Base-by-base conservation (phyloP, 495 filamentous ascomycete genomes). In the Lindgomyces ingoldianus region DNA sequence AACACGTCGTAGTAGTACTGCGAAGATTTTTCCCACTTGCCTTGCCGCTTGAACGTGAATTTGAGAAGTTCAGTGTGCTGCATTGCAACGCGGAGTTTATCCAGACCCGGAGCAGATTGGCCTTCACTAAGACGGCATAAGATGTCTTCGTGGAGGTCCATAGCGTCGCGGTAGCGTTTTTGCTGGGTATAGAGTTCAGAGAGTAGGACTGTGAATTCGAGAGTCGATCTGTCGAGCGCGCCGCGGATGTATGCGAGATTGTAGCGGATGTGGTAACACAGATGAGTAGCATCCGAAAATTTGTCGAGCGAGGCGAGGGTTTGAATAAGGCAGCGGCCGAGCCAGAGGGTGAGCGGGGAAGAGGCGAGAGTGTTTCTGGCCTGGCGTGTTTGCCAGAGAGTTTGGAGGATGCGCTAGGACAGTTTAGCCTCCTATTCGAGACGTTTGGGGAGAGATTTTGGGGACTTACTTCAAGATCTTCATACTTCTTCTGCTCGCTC, bases 321-420 rank as follows among this genome's bases (percentile, higher is more conserved):
- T 29, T 62, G 52, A 46, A 67, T 63, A 21, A 70, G 58, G 45
- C 45, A 49, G 58, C 62, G 63, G 48, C 67, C 70, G 42, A 72
- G 44, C 25, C 46, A 64, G 45, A 72, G 63, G 25, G 87, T 81
- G 19, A 72, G 63, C 10, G 56, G 55, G 0, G 57, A 62, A 1
- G 67, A 66, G 4, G 67, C 54, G 19, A 65, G 36, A 45, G 58
- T 62, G 27, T 47, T 47, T 4, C 63, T 62, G 44, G 59, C 53
- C 4, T 30, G 62, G 9, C 63, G 41, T 19, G 67, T 61, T 14
- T 56, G 36, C 67, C 67, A 70, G 33, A 70, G 62, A 16, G 45
- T 50, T 48, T 58, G 54, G 46, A 70, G 67, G 46, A 70, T 59
- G 14, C 53, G 54, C 67, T 70, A 41, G 4, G 41, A 29, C 12